Evolutionary conservation across 192 early-diverging fungal species (phyloP).

Genomic region (Phycomyces blakesleeanus): DNA sequence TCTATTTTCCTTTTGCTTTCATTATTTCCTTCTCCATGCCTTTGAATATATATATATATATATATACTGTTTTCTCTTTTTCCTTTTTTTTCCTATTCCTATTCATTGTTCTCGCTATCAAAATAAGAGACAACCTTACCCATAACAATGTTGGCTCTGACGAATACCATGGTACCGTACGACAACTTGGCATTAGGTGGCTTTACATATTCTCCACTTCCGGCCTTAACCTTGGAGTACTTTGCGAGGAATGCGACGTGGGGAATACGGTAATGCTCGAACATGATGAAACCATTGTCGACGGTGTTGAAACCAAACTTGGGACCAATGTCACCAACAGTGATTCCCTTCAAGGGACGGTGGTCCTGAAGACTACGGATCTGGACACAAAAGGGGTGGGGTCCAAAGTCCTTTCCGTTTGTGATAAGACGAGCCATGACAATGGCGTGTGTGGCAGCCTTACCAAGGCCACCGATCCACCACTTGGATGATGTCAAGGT

Average conservation of each 20-base stretch:
- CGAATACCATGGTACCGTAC: conserved; percentile 84
- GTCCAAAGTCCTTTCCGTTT: conserved; percentile 70
- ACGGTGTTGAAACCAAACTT: conserved; percentile 85
- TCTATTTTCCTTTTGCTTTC: too few relatives aligned
- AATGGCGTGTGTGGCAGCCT: conserved; percentile 76
- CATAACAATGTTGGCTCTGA: conserved; percentile 74
- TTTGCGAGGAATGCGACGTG: conserved; percentile 73
- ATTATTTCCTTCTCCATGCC: too few relatives aligned
- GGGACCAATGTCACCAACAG: conserved; percentile 83
- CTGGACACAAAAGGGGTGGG: conserved; percentile 77
- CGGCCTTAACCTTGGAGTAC: conserved; percentile 63
- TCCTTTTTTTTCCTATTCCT: too few relatives aligned
- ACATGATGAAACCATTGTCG: conserved; percentile 85
- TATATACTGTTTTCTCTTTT: too few relatives aligned
- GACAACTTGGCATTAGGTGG: conserved; percentile 78
- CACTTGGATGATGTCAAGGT: conserved; percentile 77
- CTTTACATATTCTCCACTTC: conserved; percentile 64
- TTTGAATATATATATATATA: too few relatives aligned
- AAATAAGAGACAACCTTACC: too few relatives aligned
- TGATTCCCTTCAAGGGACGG: conserved; percentile 69
- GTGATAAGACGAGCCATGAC: conserved; percentile 81
- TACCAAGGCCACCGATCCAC: conserved; percentile 85
- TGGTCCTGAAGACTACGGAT: conserved; percentile 75
- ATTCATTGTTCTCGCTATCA: too few relatives aligned
- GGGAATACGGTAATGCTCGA: conserved; percentile 78